Evolutionary conservation across 2,329 filamentous ascomycete species (phyloP).

Genomic region (Pseudocercospora fuligena): DNA sequence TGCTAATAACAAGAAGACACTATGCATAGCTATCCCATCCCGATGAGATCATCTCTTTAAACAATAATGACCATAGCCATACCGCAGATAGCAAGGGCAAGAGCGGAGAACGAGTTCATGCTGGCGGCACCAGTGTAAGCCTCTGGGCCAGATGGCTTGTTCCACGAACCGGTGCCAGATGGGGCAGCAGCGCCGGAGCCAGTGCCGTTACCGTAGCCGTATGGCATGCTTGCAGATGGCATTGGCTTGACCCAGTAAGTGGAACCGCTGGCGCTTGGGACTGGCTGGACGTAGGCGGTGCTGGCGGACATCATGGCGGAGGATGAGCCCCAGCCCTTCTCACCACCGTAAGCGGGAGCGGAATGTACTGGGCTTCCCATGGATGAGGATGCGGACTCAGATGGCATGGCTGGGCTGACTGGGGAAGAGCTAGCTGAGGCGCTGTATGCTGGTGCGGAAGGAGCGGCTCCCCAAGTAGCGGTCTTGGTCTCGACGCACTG

Average conservation of each 20-base stretch:
- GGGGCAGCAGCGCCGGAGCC: neutral
- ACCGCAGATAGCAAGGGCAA: slow-evolving; percentile 7
- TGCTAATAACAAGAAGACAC: neutral
- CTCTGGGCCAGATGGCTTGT: slow-evolving; percentile 8
- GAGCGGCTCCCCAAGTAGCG: slow-evolving; percentile 4
- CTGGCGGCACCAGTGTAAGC: slow-evolving; percentile 14
- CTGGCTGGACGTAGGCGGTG: slow-evolving; percentile 4
- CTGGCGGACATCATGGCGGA: neutral
- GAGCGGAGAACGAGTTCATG: slow-evolving; percentile 9
- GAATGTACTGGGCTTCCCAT: neutral
- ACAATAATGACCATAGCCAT: slow-evolving; percentile 8
- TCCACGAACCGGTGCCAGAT: slow-evolving; percentile 9
- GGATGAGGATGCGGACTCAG: neutral
- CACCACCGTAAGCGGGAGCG: neutral
- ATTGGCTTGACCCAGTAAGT: slow-evolving; percentile 1
- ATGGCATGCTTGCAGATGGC: neutral
- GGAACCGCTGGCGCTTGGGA: neutral
- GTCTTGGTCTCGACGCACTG: slow-evolving; percentile 1
- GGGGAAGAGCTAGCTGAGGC: neutral
- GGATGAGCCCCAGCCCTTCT: neutral
- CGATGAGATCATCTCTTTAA: neutral
- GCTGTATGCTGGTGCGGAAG: neutral
- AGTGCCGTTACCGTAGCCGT: slow-evolving; percentile 5
- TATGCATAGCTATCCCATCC: neutral
- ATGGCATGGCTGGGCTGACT: neutral